Conservation (phyloP, 1,139 yeast genomes). For the Wickerhamiella pararugosa region DNA sequence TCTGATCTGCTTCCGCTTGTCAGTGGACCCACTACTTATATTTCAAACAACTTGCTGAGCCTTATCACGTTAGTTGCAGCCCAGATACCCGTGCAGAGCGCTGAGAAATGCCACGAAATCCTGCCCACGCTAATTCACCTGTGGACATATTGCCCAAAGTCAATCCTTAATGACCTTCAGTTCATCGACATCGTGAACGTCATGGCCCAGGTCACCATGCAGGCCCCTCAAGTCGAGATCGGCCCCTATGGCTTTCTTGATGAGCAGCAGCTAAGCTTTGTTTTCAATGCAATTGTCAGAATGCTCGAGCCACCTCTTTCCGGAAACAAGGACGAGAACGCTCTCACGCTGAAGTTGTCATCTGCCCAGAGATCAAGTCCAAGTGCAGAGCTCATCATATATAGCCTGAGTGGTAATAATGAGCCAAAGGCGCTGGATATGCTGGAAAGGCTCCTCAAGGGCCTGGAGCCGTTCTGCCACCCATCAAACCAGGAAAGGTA, state of each 20-base stretch:
- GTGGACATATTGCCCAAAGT: conserved; percentile 51
- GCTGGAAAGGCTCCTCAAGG: conserved; percentile 42
- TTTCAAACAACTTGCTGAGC: conserved; percentile 3
- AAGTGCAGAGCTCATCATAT: conserved; percentile 2
- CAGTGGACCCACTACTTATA: conserved; percentile 3
- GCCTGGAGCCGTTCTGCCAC: conserved; percentile 75
- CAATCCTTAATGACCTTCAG: conserved; percentile 49
- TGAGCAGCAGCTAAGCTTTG: conserved; percentile 40
- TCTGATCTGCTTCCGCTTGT: conserved; percentile 32
- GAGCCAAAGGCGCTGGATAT: conserved; percentile 32
- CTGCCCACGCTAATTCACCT: conserved; percentile 51
- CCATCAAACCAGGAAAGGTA: conserved; percentile 85
- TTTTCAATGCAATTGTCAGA: conserved; percentile 35
- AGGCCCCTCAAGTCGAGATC: conserved; percentile 22
- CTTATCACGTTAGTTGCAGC: conserved; percentile 1
- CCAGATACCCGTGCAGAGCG: neutral
- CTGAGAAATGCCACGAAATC: conserved; percentile 11
- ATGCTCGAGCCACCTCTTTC: conserved; percentile 28
- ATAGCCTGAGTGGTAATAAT: neutral
- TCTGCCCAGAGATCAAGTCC: conserved; percentile 1
- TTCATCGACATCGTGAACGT: conserved; percentile 53
- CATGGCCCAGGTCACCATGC: conserved; percentile 34
- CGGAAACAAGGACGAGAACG: neutral
- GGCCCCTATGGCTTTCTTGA: conserved; percentile 48
- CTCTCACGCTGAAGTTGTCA: too few species aligned